These are phyloP conservation scores for Papiliotrema flavescens DNA, from an alignment of 1,284 basidiomycete genomes.

Conservation along the genomic window DNA sequence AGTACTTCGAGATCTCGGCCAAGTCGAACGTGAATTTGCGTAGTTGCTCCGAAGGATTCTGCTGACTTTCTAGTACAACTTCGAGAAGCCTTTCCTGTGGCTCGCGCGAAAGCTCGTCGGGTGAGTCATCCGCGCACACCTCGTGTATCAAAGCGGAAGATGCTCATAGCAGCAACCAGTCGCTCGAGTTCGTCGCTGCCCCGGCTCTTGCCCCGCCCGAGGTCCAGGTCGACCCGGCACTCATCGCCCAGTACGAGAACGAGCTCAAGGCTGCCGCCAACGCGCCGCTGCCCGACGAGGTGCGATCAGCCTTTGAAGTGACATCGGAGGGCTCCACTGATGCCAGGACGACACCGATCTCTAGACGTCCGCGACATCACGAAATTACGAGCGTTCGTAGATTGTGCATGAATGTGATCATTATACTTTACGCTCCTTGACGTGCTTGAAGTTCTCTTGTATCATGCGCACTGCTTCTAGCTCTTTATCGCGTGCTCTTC, in stretches of 20 bases:
- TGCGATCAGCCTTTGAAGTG: background rate
- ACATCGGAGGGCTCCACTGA: background rate
- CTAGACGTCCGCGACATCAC: conserved; percentile 17
- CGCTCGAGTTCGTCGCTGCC: conserved; percentile 93
- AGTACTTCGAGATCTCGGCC: conserved; percentile 99
- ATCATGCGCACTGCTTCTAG: conserved; percentile 41
- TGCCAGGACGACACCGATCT: conserved; percentile 46
- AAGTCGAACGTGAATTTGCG: conserved; percentile 73
- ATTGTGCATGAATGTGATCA: conserved; percentile 14
- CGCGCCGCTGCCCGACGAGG: conserved; percentile 51
- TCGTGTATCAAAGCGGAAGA: background rate
- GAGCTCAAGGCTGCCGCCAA: conserved; percentile 62
- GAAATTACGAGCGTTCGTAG: background rate
- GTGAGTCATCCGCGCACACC: conserved; percentile 52
- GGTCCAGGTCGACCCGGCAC: conserved; percentile 71
- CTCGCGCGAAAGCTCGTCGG: conserved; percentile 96
- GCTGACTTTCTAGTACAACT: conserved; percentile 70
- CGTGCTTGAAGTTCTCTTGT: conserved; percentile 36
- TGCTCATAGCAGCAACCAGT: conserved; percentile 61
- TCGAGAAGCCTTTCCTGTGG: conserved; percentile 99
- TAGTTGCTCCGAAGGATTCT: background rate
- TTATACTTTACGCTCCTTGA: background rate
- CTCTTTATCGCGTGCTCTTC: conserved; percentile 38
- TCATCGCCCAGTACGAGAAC: conserved; percentile 79
- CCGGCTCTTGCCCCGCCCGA: conserved; percentile 94